phyloP scores from a whole-genome alignment of 805 yeast genomes.

The Saccharomycopsis amapae region DNA sequence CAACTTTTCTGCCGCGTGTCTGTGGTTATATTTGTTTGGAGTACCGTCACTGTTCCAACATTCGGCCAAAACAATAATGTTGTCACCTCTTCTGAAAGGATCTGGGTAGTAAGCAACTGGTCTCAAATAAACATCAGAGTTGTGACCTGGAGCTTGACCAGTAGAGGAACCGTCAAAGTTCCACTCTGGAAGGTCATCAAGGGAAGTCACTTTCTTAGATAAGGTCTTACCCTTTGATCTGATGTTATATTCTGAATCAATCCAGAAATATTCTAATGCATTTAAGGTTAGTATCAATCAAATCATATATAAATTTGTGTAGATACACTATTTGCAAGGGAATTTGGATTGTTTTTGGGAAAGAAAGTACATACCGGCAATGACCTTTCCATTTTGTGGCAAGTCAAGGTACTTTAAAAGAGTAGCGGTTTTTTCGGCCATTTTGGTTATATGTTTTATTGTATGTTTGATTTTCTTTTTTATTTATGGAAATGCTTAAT shows the following conservation, averaged over 20 bases:
- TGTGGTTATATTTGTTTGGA: conserved; percentile 97
- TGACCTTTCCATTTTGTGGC: conserved; percentile 76
- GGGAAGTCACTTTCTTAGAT: conserved; percentile 52
- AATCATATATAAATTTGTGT: background rate
- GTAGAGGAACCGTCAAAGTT: conserved; percentile 99
- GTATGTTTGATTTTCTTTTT: background rate
- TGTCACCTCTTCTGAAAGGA: conserved; percentile 97
- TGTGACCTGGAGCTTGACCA: conserved; percentile 96
- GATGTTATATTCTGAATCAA: conserved; percentile 83
- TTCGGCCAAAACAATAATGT: conserved; percentile 89
- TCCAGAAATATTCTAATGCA: conserved; percentile 98
- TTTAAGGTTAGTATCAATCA: too few relatives aligned
- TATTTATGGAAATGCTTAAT: background rate
- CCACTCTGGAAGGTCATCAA: conserved; percentile 96
- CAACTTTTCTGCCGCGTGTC: conserved; percentile 92
- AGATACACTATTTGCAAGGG: background rate
- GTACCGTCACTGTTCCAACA: conserved; percentile 99
- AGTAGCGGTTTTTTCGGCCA: conserved; percentile 55
- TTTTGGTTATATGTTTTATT: background rate
- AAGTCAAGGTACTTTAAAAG: conserved; percentile 77
- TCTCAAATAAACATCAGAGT: conserved; percentile 90
- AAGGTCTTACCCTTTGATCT: conserved; percentile 95
- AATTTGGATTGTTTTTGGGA: background rate
- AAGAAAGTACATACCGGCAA: conserved; percentile 44
- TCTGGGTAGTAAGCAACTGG: conserved; percentile 95